These are phyloP conservation scores for Phialophora chinensis DNA, from an alignment of 2,329 filamentous ascomycete species.

Conservation along the genomic window DNA sequence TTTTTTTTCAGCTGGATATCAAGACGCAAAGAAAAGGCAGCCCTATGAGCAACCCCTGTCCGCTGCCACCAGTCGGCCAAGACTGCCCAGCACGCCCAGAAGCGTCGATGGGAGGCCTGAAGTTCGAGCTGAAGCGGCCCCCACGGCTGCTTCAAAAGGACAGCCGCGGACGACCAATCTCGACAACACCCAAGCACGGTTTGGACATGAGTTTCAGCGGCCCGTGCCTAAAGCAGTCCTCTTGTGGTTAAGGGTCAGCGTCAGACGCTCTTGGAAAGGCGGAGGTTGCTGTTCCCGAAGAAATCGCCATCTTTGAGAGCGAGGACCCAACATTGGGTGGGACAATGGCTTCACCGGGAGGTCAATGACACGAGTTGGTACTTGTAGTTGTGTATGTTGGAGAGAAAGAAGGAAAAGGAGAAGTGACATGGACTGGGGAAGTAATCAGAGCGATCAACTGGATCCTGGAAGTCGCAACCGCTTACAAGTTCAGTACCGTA, in stretches of 20 bases:
- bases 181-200: background rate
- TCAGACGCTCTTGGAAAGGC: background rate
- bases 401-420: background rate
- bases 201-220: background rate
- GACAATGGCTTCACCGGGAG: background rate
- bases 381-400: background rate
- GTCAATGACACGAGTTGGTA: background rate
- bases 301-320: background rate
- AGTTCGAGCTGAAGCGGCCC: background rate
- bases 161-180: background rate
- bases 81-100: background rate
- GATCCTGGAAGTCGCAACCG: background rate
- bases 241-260: background rate
- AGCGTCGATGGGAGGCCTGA: slow-evolving; percentile 3
- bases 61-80: background rate
- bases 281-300: background rate
- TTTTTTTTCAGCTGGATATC: background rate
- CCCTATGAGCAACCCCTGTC: background rate
- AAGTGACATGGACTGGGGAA: background rate
- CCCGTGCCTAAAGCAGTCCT: background rate
- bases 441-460: background rate
- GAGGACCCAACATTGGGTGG: background rate
- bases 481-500: no score
- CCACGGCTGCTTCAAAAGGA: background rate
- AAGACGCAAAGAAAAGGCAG: background rate